Evolutionary conservation across 2,329 filamentous ascomycete species (phyloP).

Genomic region (Xylariaceae sp.): DNA sequence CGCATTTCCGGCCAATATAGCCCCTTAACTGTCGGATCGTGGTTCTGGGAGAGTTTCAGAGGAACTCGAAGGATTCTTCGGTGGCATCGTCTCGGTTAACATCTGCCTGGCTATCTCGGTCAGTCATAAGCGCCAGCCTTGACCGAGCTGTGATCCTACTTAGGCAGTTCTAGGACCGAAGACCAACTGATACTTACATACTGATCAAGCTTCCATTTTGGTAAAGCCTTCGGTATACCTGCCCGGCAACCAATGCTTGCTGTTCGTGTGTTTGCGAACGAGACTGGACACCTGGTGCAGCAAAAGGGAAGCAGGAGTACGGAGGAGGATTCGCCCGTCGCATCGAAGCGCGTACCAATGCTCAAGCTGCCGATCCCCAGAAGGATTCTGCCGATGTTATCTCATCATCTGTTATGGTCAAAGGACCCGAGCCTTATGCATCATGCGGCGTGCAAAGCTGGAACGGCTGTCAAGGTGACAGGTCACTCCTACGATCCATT

Average conservation of each 20-base stretch:
- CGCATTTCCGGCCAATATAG: too few relatives aligned
- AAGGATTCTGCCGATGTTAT: slow-evolving; percentile 11
- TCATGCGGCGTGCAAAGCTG: slow-evolving; percentile 17
- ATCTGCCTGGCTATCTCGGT: slow-evolving; percentile 11
- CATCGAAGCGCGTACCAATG: slow-evolving; percentile 18
- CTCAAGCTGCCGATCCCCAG: slow-evolving; percentile 16
- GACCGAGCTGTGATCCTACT: slow-evolving; percentile 8
- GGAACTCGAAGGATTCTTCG: slow-evolving; percentile 10
- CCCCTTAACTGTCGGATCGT: too few relatives aligned
- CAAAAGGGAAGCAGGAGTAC: too few relatives aligned
- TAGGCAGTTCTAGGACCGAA: slow-evolving; percentile 18
- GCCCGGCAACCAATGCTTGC: slow-evolving; percentile 1
- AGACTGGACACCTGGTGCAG: too few relatives aligned
- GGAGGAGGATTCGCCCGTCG: slow-evolving; percentile 11
- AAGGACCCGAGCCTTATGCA: slow-evolving; percentile 17
- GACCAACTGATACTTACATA: slow-evolving; percentile 16
- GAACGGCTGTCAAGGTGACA: slow-evolving; percentile 12
- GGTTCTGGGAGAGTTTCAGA: too few relatives aligned
- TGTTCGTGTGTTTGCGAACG: too few relatives aligned
- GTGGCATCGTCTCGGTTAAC: slow-evolving; percentile 13
- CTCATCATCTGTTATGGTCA: too few relatives aligned
- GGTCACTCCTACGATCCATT: slow-evolving; percentile 15
- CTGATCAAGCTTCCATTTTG: slow-evolving; percentile 1
- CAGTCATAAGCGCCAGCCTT: slow-evolving; percentile 18
- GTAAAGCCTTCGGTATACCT: slow-evolving; percentile 12